phyloP scores from a whole-genome alignment of 2,329 filamentous ascomycete genomes.

The Juglanconis juglandina region DNA sequence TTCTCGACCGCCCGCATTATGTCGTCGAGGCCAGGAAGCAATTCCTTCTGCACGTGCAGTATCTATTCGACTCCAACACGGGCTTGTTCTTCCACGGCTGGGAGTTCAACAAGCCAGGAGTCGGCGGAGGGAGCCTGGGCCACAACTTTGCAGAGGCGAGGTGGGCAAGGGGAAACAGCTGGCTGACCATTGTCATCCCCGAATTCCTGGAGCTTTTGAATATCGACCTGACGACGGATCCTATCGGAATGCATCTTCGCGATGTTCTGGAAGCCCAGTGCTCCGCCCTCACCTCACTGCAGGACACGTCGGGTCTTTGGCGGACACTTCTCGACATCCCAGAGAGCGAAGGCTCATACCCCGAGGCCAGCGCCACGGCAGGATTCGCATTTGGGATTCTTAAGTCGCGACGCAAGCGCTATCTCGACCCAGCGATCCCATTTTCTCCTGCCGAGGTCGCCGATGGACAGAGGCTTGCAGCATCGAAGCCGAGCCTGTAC shows the following conservation, averaged over 20 bases:
- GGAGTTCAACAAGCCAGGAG: constrained; percentile 53
- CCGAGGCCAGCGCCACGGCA: constrained; percentile 74
- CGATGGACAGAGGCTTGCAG: constrained; percentile 11
- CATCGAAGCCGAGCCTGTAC: constrained; percentile 34
- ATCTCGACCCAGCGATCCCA: constrained; percentile 52
- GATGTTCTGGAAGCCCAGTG: constrained; percentile 68
- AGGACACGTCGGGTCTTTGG: constrained; percentile 65
- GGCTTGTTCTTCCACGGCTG: constrained; percentile 81
- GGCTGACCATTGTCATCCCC: constrained; percentile 80
- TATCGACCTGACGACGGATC: constrained; percentile 56
- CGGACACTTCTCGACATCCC: constrained; percentile 69
- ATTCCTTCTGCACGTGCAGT: constrained; percentile 74
- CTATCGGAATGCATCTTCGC: constrained; percentile 56
- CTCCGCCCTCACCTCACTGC: constrained; percentile 58
- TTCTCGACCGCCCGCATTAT: constrained; percentile 68
- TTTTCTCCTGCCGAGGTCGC: constrained; percentile 10
- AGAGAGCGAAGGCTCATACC: constrained; percentile 65
- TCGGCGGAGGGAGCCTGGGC: constrained; percentile 48
- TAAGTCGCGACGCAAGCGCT: constrained; percentile 68
- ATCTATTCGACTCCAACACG: constrained; percentile 68
- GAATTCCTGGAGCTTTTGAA: constrained; percentile 74
- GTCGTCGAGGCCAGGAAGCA: constrained; percentile 74
- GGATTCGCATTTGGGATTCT: constrained; percentile 79
- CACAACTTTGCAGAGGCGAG: constrained; percentile 58
- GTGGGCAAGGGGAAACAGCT: constrained; percentile 63